Evolutionary conservation across 495 filamentous ascomycete genomes (phyloP).

Genomic region (Letharia lupina): DNA sequence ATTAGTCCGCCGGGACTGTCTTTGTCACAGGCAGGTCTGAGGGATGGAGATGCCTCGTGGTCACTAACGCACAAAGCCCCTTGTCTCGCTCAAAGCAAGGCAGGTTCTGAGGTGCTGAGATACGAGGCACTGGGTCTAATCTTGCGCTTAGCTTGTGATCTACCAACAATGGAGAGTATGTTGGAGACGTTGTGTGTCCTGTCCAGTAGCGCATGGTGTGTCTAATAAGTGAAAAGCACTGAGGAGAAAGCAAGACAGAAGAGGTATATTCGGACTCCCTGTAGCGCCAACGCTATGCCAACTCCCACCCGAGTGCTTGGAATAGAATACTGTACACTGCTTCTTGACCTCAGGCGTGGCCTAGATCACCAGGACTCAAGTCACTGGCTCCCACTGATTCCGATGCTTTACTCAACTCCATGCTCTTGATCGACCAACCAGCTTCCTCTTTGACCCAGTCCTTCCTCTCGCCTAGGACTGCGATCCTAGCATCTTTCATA

Average conservation of each 20-base stretch:
- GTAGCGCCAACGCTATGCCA: constrained; percentile 20
- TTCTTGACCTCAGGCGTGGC: not conserved
- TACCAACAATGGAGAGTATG: constrained; percentile 32
- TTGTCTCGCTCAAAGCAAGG: constrained; percentile 7
- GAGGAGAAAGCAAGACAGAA: constrained; percentile 4
- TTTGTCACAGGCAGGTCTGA: constrained; percentile 38
- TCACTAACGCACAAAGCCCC: constrained; percentile 21
- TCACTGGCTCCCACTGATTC: constrained; percentile 16
- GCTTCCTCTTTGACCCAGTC: constrained; percentile 52
- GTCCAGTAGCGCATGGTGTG: constrained; percentile 36
- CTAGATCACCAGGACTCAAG: constrained; percentile 9
- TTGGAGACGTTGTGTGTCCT: constrained; percentile 38
- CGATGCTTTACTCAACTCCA: constrained; percentile 32
- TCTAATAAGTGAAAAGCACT: not conserved
- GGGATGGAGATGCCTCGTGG: constrained; percentile 29
- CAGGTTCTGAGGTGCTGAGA: constrained; percentile 14
- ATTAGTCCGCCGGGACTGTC: constrained; percentile 35
- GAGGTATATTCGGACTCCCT: not conserved
- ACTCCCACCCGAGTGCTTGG: not conserved
- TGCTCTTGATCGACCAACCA: constrained; percentile 40
- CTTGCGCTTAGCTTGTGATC: constrained; percentile 45
- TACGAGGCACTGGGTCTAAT: constrained; percentile 26
- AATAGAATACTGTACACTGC: constrained; percentile 19
- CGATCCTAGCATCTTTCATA: constrained; percentile 48
- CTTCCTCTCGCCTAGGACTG: constrained; percentile 78